Percentiles rank a stretch among this genome's conserved stretches.
These are phyloP conservation scores for Cymbopogon citratus DNA, from an alignment of 176 grass and related monocot genomes.

Conservation along the genomic window DNA sequence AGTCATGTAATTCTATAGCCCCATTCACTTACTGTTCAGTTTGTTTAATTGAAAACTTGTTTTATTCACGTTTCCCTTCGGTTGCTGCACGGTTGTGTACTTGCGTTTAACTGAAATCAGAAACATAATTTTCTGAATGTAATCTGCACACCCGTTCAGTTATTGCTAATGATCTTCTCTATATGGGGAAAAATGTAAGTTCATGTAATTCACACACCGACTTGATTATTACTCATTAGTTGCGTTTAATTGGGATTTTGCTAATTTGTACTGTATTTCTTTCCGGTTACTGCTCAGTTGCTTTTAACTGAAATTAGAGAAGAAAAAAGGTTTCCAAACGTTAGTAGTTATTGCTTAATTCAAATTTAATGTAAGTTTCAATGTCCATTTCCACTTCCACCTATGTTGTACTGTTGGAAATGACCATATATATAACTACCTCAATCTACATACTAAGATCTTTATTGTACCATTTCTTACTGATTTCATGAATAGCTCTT, in stretches of 20 bases:
- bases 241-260: background rate
- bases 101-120: background rate
- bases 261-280: background rate
- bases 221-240: background rate
- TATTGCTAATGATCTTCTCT: background rate
- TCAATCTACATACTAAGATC: background rate
- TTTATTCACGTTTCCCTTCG: background rate
- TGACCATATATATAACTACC: background rate
- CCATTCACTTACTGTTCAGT: background rate
- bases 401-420: background rate
- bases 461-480: background rate
- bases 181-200: background rate
- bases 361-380: background rate
- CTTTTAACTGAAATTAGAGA: background rate
- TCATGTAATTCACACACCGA: background rate
- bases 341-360: background rate
- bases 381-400: background rate
- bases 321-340: background rate
- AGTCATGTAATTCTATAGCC: background rate
- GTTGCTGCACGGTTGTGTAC: background rate
- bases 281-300: background rate
- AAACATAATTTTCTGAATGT: background rate
- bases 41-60: background rate
- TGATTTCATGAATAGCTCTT: background rate
- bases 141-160: background rate